These are phyloP conservation scores for Clavispora phyllophila DNA, from an alignment of 805 yeast genomes.

Conservation along the genomic window DNA sequence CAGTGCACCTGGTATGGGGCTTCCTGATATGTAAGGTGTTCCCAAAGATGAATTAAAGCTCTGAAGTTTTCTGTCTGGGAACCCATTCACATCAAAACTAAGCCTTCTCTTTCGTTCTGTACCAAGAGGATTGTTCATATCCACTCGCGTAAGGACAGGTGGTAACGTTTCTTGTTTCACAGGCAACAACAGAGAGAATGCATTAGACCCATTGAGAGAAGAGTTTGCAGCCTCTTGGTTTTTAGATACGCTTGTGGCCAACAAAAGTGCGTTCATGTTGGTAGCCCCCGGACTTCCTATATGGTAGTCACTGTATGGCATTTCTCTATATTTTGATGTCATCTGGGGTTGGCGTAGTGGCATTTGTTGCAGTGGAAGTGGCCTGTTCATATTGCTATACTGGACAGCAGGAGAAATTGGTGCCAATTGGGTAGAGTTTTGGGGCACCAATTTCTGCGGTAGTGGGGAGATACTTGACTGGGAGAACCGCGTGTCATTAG, in stretches of 20 bases:
- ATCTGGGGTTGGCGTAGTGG: not conserved
- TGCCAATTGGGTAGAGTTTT: not conserved
- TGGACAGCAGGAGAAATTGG: not conserved
- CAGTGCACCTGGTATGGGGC: not conserved
- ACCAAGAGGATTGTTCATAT: not conserved
- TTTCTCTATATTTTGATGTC: not conserved
- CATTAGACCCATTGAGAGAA: not conserved
- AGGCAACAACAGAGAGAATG: not conserved
- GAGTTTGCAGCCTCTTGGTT: not conserved
- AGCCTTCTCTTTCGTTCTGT: not conserved
- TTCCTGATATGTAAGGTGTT: not conserved
- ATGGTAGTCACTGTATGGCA: not conserved
- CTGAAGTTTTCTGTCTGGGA: not conserved
- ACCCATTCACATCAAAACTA: not conserved
- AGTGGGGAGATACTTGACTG: not conserved
- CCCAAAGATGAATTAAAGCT: not conserved
- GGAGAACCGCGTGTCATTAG: not conserved
- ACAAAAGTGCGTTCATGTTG: slow-evolving; percentile 12
- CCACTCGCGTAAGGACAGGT: not conserved
- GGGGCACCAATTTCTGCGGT: not conserved
- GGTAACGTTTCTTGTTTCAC: not conserved
- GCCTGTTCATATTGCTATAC: not conserved
- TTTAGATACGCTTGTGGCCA: slow-evolving; percentile 10
- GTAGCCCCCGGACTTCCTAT: slow-evolving; percentile 2
- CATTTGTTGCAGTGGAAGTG: not conserved